Evolutionary conservation across 2,329 filamentous ascomycete species (phyloP).

Genomic region (Fusarium sp.): DNA sequence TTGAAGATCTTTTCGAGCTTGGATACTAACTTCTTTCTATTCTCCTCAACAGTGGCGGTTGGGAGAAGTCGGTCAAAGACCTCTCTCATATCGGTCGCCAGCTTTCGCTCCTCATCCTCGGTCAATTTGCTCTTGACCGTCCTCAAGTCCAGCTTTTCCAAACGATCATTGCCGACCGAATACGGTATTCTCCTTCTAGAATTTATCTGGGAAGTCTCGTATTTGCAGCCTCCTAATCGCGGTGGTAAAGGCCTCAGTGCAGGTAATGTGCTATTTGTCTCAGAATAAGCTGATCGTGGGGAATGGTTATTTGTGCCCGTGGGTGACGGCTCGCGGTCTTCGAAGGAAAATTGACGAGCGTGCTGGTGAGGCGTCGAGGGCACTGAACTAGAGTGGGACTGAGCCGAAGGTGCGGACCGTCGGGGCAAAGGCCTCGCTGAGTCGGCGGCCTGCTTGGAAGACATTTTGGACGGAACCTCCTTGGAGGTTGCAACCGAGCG

Average conservation of each 20-base stretch:
- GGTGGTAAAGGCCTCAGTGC: conserved; percentile 75
- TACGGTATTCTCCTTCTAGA: conserved; percentile 92
- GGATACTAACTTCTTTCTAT: conserved; percentile 80
- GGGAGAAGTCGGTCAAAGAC: conserved; percentile 89
- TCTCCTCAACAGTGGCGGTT: conserved; percentile 80
- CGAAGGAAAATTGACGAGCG: conserved; percentile 83
- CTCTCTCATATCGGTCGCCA: conserved; percentile 86
- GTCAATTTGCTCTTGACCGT: conserved; percentile 80
- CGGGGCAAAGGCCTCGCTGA: conserved; percentile 50
- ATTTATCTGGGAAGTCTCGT: conserved; percentile 86
- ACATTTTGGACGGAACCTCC: conserved; percentile 66
- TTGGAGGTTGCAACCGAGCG: conserved; percentile 72
- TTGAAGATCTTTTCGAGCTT: conserved; percentile 93
- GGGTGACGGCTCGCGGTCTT: conserved; percentile 84
- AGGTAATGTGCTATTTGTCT: conserved; percentile 81
- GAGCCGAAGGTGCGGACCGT: conserved; percentile 50
- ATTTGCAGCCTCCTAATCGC: conserved; percentile 78
- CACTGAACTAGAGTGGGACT: conserved; percentile 83
- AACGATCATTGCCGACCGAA: conserved; percentile 82
- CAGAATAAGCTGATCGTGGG: conserved; percentile 89
- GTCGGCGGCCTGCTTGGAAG: conserved; percentile 58
- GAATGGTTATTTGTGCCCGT: conserved; percentile 82
- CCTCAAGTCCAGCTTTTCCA: conserved; percentile 78
- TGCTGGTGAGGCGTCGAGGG: conserved; percentile 94
- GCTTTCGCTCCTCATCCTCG: conserved; percentile 78